A percentile compares a stretch with the other conserved stretches of the same genome.
Conservation (phyloP, 164 flowering plant genomes). For the Liriodendron chinense region DNA sequence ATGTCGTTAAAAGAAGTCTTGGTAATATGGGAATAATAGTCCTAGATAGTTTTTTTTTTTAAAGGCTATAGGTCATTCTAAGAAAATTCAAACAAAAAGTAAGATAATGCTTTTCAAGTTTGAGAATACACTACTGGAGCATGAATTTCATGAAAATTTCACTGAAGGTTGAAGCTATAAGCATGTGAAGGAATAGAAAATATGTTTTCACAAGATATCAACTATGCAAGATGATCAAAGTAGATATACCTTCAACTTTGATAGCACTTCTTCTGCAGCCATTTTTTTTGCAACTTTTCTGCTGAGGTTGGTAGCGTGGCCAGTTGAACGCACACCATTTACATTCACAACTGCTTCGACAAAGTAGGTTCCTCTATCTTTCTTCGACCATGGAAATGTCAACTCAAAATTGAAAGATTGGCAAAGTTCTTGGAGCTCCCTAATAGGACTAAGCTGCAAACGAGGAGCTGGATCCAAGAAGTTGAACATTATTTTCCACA, state of each 20-base stretch:
- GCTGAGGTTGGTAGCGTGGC: slow-evolving; percentile 41
- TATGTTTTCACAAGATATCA: too few species aligned
- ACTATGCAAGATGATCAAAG: background rate
- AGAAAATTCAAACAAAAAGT: background rate
- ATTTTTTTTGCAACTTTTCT: slow-evolving; percentile 56
- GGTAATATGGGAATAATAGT: too few species aligned
- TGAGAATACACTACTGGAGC: too few species aligned
- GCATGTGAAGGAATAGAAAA: background rate
- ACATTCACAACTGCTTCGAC: slow-evolving; percentile 47
- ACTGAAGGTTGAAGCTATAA: background rate
- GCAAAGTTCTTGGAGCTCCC: slow-evolving; percentile 82
- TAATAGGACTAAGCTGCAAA: slow-evolving; percentile 59
- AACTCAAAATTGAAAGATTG: slow-evolving; percentile 48
- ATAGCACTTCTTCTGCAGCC: slow-evolving; percentile 40
- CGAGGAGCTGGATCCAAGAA: slow-evolving; percentile 59
- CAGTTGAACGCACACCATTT: slow-evolving; percentile 17
- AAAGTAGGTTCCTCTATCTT: slow-evolving; percentile 19
- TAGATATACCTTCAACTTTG: slow-evolving; percentile 52
- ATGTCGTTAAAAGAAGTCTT: too few species aligned
- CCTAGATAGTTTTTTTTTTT: too few species aligned
- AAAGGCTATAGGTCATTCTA: background rate
- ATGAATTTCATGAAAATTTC: background rate
- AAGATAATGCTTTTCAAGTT: too few species aligned
- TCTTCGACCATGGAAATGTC: slow-evolving; percentile 32
- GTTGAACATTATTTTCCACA: slow-evolving; percentile 64